Conservation (phyloP, 495 filamentous ascomycete species). For the Letharia columbiana region DNA sequence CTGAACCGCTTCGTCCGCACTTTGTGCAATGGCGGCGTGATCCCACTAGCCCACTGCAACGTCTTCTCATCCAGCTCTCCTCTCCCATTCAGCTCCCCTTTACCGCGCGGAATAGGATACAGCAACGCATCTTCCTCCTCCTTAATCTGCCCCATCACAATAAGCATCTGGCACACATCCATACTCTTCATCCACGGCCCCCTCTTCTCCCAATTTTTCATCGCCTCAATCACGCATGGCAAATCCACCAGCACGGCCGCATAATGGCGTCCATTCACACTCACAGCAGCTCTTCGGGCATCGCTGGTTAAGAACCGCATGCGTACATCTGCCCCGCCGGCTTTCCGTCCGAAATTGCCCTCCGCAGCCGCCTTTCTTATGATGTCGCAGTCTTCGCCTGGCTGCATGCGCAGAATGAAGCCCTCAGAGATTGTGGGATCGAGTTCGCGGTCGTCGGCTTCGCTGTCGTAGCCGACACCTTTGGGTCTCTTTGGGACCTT, state of each 20-base stretch:
- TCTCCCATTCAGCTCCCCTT: conserved; percentile 14
- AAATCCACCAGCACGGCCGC: conserved; percentile 80
- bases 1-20: conserved; percentile 80
- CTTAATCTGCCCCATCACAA: conserved; percentile 62
- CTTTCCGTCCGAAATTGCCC: conserved; percentile 57
- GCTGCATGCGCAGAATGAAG: conserved; percentile 80
- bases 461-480: conserved; percentile 94
- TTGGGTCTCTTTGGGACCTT: conserved; percentile 53
- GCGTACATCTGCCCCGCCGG: conserved; percentile 59
- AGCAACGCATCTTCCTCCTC: conserved; percentile 66
- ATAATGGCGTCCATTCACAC: conserved; percentile 60
- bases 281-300: conserved; percentile 63
- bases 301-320: conserved; percentile 73
- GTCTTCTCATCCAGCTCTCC: conserved; percentile 50
- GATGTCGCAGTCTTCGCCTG: conserved; percentile 76
- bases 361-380: conserved; percentile 62
- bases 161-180: conserved; percentile 91
- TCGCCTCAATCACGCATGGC: conserved; percentile 84
- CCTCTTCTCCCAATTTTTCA: conserved; percentile 93
- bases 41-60: conserved; percentile 79
- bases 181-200: conserved; percentile 79
- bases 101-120: conserved; percentile 47
- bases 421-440: conserved; percentile 84
- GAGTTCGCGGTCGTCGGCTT: conserved; percentile 77
- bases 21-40: conserved; percentile 85